Evolutionary conservation across 768 basidiomycete genomes (phyloP).

Genomic region (Gymnopilus dilepis): DNA sequence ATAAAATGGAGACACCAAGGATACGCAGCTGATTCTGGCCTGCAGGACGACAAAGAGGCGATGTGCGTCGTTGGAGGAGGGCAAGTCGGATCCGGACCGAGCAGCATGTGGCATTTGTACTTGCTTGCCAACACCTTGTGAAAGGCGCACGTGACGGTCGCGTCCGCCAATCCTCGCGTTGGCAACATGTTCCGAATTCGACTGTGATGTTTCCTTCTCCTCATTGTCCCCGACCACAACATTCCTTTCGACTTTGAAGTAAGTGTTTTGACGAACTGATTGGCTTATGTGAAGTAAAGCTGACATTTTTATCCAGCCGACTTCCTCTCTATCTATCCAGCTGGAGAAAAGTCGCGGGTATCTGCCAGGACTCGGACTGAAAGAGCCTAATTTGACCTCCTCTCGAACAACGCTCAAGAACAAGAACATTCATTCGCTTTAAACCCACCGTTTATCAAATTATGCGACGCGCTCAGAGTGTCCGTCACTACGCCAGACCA

Average conservation of each 20-base stretch:
- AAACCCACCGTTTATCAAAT: neutral
- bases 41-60: too few species aligned
- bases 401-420: neutral
- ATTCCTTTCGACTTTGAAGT: neutral
- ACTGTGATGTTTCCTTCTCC: slow-evolving; percentile 1
- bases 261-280: neutral
- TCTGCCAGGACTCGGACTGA: neutral
- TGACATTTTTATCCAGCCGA: neutral
- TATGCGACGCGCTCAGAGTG: slow-evolving; percentile 71
- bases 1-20: too few species aligned
- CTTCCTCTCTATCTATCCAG: too few species aligned
- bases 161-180: slow-evolving; percentile 27
- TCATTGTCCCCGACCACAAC: neutral
- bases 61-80: too few species aligned
- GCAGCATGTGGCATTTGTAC: neutral
- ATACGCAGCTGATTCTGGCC: too few species aligned
- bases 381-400: neutral
- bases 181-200: slow-evolving; percentile 21
- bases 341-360: neutral
- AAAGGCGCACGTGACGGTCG: slow-evolving; percentile 26
- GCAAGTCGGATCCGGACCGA: too few species aligned
- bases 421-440: neutral
- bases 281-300: neutral
- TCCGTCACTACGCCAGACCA: slow-evolving; percentile 57
- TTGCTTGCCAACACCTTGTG: neutral